These are phyloP conservation scores for Pestalotiopsis sp. DNA, from an alignment of 2,329 filamentous ascomycete genomes.

Conservation along the genomic window DNA sequence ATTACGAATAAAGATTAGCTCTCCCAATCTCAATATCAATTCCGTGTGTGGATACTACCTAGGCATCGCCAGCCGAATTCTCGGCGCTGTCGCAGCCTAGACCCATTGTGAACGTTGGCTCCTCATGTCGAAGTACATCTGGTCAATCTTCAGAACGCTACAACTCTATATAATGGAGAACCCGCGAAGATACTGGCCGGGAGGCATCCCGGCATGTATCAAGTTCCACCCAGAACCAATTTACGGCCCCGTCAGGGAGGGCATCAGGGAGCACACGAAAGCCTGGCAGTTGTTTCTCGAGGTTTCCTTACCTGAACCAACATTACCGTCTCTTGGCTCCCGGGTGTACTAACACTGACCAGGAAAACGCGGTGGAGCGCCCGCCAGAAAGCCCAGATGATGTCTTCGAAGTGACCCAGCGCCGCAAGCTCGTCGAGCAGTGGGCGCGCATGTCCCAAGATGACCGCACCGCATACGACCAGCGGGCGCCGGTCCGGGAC, in stretches of 20 bases:
- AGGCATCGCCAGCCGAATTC: too few relatives aligned
- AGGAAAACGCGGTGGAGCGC: not conserved
- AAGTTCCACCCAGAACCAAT: not conserved
- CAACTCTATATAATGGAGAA: not conserved
- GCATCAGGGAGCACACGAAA: not conserved
- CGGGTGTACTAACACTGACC: not conserved
- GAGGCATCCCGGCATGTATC: not conserved
- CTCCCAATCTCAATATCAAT: too few relatives aligned
- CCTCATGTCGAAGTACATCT: too few relatives aligned
- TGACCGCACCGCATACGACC: not conserved
- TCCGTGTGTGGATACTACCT: too few relatives aligned
- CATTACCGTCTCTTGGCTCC: not conserved
- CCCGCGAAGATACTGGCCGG: not conserved
- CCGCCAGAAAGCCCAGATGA: not conserved
- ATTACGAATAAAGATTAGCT: too few relatives aligned
- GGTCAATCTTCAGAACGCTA: too few relatives aligned
- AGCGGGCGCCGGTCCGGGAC: not conserved
- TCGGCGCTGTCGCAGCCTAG: too few relatives aligned
- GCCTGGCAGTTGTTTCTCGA: not conserved
- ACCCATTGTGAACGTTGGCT: too few relatives aligned
- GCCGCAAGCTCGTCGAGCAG: not conserved
- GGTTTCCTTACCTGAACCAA: not conserved
- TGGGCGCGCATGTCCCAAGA: not conserved
- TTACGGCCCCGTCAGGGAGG: not conserved
- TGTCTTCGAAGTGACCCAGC: not conserved